Percentiles rank a stretch among this genome's conserved stretches.
phyloP scores from a whole-genome alignment of 176 grass and related monocot species.

The Carex kokanica region DNA sequence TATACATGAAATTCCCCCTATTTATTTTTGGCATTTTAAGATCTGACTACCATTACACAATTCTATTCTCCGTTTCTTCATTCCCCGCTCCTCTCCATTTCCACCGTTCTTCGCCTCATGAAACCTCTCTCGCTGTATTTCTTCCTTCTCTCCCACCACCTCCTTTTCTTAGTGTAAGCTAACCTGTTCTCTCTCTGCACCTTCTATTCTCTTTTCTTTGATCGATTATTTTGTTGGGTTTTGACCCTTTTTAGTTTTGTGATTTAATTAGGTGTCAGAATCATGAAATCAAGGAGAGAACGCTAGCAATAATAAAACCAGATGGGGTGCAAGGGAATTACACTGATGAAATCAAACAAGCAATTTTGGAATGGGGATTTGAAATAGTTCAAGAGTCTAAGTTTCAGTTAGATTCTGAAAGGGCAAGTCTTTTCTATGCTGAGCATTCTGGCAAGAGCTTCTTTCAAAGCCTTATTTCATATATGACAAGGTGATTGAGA shows the following conservation, averaged over 20 bases:
- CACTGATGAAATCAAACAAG: conserved; percentile 49
- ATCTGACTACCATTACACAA: too few species aligned
- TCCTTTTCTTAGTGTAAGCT: background rate
- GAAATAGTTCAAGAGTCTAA: conserved; percentile 42
- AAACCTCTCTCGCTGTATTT: background rate
- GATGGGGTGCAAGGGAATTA: conserved; percentile 70
- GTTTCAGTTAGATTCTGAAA: conserved; percentile 46
- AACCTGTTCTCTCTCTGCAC: background rate
- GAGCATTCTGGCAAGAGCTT: conserved; percentile 79
- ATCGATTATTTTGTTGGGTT: background rate
- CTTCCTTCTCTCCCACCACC: background rate
- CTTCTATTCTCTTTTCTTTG: background rate
- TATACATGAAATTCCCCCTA: too few species aligned
- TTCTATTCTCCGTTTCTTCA: background rate
- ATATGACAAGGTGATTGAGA: conserved; percentile 71
- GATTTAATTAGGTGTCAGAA: conserved; percentile 34
- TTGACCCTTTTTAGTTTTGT: background rate
- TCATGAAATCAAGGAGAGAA: conserved; percentile 50
- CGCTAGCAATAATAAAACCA: conserved; percentile 78
- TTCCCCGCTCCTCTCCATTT: background rate
- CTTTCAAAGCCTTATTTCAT: conserved; percentile 67
- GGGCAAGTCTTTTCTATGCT: conserved; percentile 56
- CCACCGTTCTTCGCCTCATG: background rate
- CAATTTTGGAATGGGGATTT: conserved; percentile 64
- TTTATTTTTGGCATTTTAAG: too few species aligned